These are phyloP conservation scores for Chenopodium suecicum DNA, from an alignment of 148 eudicot species.

Conservation along the genomic window DNA sequence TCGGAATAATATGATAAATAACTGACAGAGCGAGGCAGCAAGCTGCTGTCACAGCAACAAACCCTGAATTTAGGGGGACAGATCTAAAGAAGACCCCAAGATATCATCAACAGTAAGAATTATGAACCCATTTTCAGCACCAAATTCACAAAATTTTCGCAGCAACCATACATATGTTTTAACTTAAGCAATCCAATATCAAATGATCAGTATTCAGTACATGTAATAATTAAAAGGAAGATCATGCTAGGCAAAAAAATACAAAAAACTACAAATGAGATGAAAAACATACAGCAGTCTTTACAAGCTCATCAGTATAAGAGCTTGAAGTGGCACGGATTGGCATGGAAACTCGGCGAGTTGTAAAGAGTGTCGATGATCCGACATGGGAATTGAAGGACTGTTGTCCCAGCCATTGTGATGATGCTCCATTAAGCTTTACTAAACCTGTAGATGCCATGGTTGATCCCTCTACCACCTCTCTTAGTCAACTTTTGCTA, in stretches of 20 bases:
- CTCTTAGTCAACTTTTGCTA: constrained; percentile 4
- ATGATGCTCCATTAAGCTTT: constrained; percentile 57
- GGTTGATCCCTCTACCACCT: constrained; percentile 12
- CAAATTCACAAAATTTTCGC: neutral
- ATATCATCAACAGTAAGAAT: neutral
- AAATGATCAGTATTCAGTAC: neutral
- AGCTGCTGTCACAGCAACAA: neutral
- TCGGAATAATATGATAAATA: neutral
- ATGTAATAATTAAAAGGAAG: neutral
- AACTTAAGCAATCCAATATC: neutral
- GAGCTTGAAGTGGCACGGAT: constrained; percentile 53
- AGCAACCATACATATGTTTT: neutral
- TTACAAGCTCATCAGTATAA: constrained; percentile 72
- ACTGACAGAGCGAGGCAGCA: too few relatives aligned
- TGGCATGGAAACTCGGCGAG: constrained; percentile 48
- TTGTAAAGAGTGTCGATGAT: constrained; percentile 34
- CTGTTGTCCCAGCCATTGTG: constrained; percentile 50
- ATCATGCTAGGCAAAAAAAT: neutral
- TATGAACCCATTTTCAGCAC: neutral
- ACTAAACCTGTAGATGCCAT: constrained; percentile 62
- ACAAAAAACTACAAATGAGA: neutral
- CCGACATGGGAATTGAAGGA: constrained; percentile 41
- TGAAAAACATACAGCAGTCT: constrained; percentile 64
- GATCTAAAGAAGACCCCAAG: neutral
- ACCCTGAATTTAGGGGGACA: neutral